Conservation (phyloP, 441 rosid species). For the Pelargonium australe region DNA sequence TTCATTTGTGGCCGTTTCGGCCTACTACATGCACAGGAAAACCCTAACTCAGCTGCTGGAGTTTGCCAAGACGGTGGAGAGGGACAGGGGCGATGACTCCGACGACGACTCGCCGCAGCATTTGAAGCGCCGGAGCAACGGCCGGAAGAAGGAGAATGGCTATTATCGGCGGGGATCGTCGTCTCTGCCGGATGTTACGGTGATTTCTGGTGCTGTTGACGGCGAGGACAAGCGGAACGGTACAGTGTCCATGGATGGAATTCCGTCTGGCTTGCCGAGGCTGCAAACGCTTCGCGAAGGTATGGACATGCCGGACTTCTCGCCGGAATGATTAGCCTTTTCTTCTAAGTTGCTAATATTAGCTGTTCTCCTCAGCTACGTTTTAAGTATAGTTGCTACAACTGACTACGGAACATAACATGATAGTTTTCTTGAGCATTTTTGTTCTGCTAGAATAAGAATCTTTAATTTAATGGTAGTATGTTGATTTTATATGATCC, state of each 20-base stretch:
- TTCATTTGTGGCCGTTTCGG: constrained; percentile 85
- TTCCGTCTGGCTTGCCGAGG: constrained; percentile 74
- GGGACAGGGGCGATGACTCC: constrained; percentile 41
- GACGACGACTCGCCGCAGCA: constrained; percentile 44
- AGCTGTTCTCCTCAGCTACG: neutral
- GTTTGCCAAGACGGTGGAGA: constrained; percentile 72
- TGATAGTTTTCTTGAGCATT: too few species aligned
- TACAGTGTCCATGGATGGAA: constrained; percentile 49
- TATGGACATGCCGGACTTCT: constrained; percentile 32
- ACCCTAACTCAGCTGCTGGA: constrained; percentile 84
- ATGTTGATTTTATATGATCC: too few species aligned
- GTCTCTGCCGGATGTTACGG: constrained; percentile 66
- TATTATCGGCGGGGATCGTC: constrained; percentile 56
- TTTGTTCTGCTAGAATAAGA: too few species aligned
- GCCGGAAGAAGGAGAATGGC: constrained; percentile 37
- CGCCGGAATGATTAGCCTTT: constrained; percentile 14
- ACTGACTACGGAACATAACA: neutral
- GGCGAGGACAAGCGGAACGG: constrained; percentile 62
- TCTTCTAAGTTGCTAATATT: neutral
- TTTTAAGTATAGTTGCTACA: neutral
- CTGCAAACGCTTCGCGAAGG: constrained; percentile 83
- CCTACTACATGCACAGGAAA: constrained; percentile 87
- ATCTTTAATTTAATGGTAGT: too few species aligned
- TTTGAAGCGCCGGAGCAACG: constrained; percentile 38
- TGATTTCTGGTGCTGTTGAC: constrained; percentile 41